A percentile compares a stretch with the other conserved stretches of the same genome.
phyloP scores from a whole-genome alignment of 495 filamentous ascomycete species.

The Podospora pseudoanserina region DNA sequence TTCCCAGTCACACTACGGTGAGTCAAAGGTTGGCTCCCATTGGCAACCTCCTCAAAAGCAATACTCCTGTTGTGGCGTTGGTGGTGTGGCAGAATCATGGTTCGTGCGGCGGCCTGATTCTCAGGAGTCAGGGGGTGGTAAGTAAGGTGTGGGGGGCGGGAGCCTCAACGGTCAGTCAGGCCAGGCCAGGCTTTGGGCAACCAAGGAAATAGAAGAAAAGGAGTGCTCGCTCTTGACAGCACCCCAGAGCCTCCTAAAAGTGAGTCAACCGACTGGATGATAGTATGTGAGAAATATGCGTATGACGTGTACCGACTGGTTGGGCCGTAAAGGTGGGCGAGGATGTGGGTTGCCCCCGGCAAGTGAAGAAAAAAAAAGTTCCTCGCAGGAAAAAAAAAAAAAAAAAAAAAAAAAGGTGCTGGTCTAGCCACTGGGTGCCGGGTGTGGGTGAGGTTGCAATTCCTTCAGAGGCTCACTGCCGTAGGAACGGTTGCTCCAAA shows the following conservation, averaged over 20 bases:
- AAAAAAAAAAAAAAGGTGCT: not conserved
- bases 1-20: constrained; percentile 18
- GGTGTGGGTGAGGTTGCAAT: not conserved
- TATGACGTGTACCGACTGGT: not conserved
- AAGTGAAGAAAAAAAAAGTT: not conserved
- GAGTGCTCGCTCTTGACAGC: not conserved
- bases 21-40: constrained; percentile 20
- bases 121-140: not conserved
- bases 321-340: not conserved
- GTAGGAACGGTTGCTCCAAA: not conserved
- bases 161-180: not conserved
- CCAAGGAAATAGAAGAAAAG: not conserved
- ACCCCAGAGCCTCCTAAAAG: not conserved
- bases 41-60: constrained; percentile 15
- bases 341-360: not conserved
- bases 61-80: constrained; percentile 13
- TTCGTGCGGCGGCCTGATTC: not conserved
- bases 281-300: not conserved
- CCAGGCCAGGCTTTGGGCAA: not conserved
- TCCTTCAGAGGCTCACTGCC: not conserved
- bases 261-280: not conserved
- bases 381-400: not conserved
- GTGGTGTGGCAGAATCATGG: constrained; percentile 27
- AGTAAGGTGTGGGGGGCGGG: not conserved
- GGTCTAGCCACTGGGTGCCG: not conserved